Evolutionary conservation across 164 flowering plant species (phyloP).

Genomic region (Cinnamomum chago): DNA sequence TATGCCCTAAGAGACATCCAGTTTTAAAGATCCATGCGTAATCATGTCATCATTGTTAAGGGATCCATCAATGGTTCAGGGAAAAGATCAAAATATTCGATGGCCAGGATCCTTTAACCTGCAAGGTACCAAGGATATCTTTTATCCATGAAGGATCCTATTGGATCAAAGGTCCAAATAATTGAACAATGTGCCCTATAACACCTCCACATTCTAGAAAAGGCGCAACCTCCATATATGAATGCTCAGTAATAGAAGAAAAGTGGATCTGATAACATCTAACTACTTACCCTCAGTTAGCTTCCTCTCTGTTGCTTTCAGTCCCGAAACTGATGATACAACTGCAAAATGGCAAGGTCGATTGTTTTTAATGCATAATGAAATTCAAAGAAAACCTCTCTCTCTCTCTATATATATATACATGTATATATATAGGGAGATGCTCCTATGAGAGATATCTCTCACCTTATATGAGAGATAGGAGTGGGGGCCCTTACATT

Average conservation of each 20-base stretch:
- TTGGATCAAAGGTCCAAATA: background rate
- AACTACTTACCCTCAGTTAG: conserved; percentile 45
- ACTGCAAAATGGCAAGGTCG: conserved; percentile 46
- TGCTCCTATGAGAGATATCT: too few relatives aligned
- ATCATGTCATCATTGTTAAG: too few relatives aligned
- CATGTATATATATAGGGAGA: too few relatives aligned
- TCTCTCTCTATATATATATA: too few relatives aligned
- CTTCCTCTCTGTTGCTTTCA: conserved; percentile 41
- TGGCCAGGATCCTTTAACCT: background rate
- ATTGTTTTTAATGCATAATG: background rate
- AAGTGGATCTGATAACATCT: background rate
- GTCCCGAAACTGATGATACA: conserved; percentile 76
- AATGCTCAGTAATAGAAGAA: too few relatives aligned
- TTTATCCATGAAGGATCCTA: background rate
- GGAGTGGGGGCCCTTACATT: too few relatives aligned
- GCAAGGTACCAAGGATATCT: background rate
- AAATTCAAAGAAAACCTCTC: background rate
- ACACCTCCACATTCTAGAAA: background rate
- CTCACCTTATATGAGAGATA: too few relatives aligned
- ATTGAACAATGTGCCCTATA: background rate
- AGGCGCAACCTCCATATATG: background rate
- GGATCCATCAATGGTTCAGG: background rate
- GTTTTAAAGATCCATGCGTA: too few relatives aligned
- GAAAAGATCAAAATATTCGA: background rate
- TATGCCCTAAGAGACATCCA: too few relatives aligned